These are phyloP conservation scores for Erodium texanum DNA, from an alignment of 441 rosid genomes.

Conservation along the genomic window DNA sequence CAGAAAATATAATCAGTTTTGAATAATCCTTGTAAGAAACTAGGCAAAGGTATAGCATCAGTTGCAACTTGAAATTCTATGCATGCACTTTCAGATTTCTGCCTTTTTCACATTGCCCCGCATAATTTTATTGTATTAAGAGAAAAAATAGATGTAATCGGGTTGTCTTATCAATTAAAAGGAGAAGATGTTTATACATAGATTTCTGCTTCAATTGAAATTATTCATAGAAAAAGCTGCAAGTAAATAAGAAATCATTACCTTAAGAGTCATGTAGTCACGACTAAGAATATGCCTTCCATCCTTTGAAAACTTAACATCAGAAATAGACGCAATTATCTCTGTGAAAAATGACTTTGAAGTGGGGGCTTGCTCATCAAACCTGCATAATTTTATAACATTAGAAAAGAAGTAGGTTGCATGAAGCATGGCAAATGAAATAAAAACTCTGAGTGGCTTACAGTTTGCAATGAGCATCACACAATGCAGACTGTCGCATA, in stretches of 20 bases:
- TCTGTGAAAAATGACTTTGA: conserved; percentile 95
- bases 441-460: conserved; percentile 26
- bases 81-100: neutral
- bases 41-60: neutral
- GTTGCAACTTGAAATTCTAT: neutral
- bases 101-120: too few relatives aligned
- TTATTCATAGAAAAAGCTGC: neutral
- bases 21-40: neutral
- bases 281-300: conserved; percentile 96
- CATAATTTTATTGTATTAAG: too few relatives aligned
- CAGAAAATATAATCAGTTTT: neutral
- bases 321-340: conserved; percentile 97
- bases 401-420: conserved; percentile 7
- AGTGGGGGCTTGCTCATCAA: conserved; percentile 91
- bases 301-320: conserved; percentile 79
- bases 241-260: conserved; percentile 21
- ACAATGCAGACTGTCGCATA: conserved; percentile 88
- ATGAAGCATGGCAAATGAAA: neutral
- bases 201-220: neutral
- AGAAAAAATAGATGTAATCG: too few relatives aligned
- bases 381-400: conserved; percentile 36
- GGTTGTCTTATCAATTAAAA: neutral
- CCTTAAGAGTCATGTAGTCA: conserved; percentile 99
- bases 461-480: conserved; percentile 58
- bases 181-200: neutral